These are phyloP conservation scores for Teratosphaeria epicoccoides DNA, from an alignment of 2,329 filamentous ascomycete species.

Conservation along the genomic window DNA sequence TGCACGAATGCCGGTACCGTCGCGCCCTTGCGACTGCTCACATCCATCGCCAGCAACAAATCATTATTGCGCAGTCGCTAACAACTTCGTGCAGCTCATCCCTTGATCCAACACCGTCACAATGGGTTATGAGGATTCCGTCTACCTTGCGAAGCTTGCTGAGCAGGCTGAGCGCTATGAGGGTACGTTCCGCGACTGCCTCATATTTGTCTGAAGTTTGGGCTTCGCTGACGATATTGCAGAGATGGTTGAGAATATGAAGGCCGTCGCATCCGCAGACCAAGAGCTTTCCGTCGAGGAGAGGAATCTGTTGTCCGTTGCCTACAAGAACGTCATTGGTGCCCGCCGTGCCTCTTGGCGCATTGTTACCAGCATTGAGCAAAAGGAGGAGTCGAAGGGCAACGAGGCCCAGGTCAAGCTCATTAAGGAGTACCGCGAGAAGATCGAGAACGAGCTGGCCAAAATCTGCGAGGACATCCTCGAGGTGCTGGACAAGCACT, in stretches of 20 bases:
- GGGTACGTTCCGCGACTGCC: slow-evolving; percentile 47
- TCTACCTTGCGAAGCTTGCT: slow-evolving; percentile 99
- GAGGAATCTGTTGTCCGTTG: slow-evolving; percentile 92
- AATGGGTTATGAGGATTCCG: slow-evolving; percentile 99
- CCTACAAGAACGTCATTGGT: slow-evolving; percentile 99
- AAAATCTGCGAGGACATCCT: slow-evolving; percentile 98
- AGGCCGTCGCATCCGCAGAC: slow-evolving; percentile 80
- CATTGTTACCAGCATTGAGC: slow-evolving; percentile 97
- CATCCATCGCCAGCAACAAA: not conserved
- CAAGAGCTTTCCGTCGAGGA: slow-evolving; percentile 67
- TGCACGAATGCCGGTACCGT: not conserved
- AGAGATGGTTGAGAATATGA: slow-evolving; percentile 99
- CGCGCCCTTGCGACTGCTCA: not conserved
- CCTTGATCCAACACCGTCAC: slow-evolving; percentile 18
- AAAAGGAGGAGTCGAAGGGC: slow-evolving; percentile 99
- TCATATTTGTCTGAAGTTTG: not conserved
- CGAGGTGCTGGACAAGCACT: slow-evolving; percentile 82
- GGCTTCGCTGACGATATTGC: slow-evolving; percentile 31
- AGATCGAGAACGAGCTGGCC: slow-evolving; percentile 93
- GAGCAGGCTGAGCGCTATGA: slow-evolving; percentile 99
- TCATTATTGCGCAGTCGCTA: not conserved
- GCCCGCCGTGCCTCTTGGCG: slow-evolving; percentile 95
- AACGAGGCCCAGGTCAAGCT: slow-evolving; percentile 79
- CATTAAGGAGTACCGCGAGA: slow-evolving; percentile 97
- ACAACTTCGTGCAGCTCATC: not conserved